Evolutionary conservation across 106 monocot species (phyloP), one percentile per base, ranked within the genome.

Genomic region (Phalaenopsis aphrodite): DNA sequence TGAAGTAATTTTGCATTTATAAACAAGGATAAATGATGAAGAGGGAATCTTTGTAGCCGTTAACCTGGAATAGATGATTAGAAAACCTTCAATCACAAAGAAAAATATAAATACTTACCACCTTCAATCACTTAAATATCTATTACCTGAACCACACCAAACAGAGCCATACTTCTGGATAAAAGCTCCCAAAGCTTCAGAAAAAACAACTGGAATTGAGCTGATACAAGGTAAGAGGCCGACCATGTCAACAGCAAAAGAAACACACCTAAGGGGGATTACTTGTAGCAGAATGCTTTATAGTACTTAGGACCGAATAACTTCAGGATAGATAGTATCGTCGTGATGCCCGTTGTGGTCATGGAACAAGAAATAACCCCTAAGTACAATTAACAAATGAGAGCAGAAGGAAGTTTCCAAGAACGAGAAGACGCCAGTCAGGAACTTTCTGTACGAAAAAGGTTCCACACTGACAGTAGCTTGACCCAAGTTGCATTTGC

Each of bases 381-480:
- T 91, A 91, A 85, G 93, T 91, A 67, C 78, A 85, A 66, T 89
- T 91, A 75, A 89, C 82, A 72, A 91, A 93, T 38, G 87, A 87
- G 78, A 86, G 43, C 55, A 89, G 75, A 64, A 88, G 90, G 82
- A 87, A 90, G 42, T 85, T 77, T 78, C 82, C 81, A 73, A 49
- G 83, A 80, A 78, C 57, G 41, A 90, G 79, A 82, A 87, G 88
- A 80, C 83, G 61, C 84, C 84, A 84, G 37, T 86, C 87, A 83
- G 86, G 87, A 76, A 82, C 83, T 75, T 93, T 83, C 72, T 79
- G 84, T 55, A 82, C 75, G 10, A 78, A 81, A 30, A 87, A 85
- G 80, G 71, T 75, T 61, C 36, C 67, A 69, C 74, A 78, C 36
- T 73, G 55, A 65, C 47, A 88, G 87, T 52, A 84, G 86, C 79